These are phyloP conservation scores for Echria macrotheca DNA, from an alignment of 495 filamentous ascomycete species.

Conservation along the genomic window DNA sequence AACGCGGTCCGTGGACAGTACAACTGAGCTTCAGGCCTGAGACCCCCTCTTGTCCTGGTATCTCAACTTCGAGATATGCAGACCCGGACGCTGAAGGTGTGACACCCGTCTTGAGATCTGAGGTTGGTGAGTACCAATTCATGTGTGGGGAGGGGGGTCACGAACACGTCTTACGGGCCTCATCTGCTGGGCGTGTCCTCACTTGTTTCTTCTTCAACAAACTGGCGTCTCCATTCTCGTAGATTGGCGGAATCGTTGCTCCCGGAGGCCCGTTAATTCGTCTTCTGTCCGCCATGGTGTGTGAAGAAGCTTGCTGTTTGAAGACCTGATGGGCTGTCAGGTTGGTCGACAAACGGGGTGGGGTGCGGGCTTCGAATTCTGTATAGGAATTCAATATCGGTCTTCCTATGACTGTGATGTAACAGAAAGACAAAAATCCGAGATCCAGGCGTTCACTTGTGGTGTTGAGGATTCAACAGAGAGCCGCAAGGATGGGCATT, in stretches of 20 bases:
- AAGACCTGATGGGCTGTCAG: constrained; percentile 3
- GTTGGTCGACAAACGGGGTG: too few relatives aligned
- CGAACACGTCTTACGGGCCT: constrained; percentile 80
- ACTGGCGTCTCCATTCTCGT: too few relatives aligned
- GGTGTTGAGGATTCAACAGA: too few relatives aligned
- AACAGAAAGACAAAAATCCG: too few relatives aligned
- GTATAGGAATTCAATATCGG: too few relatives aligned
- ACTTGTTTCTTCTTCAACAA: constrained; percentile 46
- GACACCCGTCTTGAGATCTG: constrained; percentile 86
- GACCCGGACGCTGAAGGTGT: constrained; percentile 92
- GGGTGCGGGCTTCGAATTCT: too few relatives aligned
- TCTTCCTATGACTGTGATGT: too few relatives aligned
- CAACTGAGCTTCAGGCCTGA: constrained; percentile 80
- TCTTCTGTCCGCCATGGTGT: constrained; percentile 73
- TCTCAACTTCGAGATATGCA: constrained; percentile 84
- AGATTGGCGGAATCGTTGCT: constrained; percentile 68
- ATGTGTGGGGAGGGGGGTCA: constrained; percentile 8
- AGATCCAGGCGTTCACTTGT: too few relatives aligned
- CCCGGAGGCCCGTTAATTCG: constrained; percentile 83
- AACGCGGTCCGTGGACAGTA: constrained; percentile 87
- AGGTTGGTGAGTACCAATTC: constrained; percentile 12
- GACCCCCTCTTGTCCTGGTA: constrained; percentile 43
- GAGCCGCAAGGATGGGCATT: not conserved
- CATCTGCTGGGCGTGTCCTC: constrained; percentile 45
- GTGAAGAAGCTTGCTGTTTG: constrained; percentile 1